A percentile compares a stretch with the other conserved stretches of the same genome.
Conservation (phyloP, 1,284 basidiomycete genomes). For the Naganishia sp. region DNA sequence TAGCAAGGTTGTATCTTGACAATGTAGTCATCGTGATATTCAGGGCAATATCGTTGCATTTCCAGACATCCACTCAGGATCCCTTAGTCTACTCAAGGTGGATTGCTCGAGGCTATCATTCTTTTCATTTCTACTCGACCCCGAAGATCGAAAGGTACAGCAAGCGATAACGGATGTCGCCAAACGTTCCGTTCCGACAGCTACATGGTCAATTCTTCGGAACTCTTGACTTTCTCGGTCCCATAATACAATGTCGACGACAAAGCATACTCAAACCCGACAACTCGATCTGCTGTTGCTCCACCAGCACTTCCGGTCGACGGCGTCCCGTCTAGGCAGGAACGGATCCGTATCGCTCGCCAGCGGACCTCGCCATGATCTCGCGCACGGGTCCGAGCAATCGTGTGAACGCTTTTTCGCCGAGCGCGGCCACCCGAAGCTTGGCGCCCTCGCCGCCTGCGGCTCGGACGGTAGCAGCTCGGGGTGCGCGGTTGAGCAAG, state of each 20-base stretch:
- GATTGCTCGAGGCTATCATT: no score
- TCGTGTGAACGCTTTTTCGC: conserved; percentile 90
- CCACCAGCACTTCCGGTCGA: background rate
- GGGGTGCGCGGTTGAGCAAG: conserved; percentile 77
- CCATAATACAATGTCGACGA: background rate
- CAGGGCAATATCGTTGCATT: no score
- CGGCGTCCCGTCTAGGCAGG: background rate
- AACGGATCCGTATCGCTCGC: conserved; percentile 50
- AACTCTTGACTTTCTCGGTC: no score
- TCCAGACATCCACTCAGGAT: no score
- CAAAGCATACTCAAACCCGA: background rate
- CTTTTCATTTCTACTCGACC: no score
- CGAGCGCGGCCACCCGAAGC: conserved; percentile 88
- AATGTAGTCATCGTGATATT: no score
- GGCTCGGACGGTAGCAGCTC: conserved; percentile 91
- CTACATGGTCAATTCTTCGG: no score
- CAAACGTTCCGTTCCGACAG: no score
- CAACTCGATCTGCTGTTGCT: background rate
- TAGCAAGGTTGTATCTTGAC: no score
- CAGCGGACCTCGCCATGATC: conserved; percentile 54
- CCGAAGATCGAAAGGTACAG: no score
- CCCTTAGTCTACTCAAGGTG: no score
- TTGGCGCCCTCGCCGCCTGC: conserved; percentile 55
- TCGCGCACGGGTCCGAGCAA: conserved; percentile 74
- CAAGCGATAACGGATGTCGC: no score